phyloP scores from a whole-genome alignment of 257 asterid genomes.

The Capsicum rhomboideum region DNA sequence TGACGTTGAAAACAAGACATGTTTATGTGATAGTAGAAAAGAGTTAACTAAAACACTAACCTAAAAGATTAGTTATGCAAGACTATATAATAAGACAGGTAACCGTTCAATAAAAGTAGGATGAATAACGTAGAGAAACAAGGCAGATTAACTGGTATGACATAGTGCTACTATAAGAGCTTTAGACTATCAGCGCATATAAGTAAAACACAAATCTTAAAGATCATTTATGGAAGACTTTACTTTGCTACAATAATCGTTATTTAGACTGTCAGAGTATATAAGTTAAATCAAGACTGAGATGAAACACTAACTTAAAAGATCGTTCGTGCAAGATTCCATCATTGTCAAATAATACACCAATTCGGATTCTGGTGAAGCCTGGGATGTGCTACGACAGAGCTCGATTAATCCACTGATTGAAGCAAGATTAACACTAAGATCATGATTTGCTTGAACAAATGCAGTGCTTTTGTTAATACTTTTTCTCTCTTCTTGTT shows the following conservation, averaged over 20 bases:
- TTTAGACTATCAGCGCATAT: background rate
- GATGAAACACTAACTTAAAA: slow-evolving; percentile 30
- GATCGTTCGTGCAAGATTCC: slow-evolving; percentile 35
- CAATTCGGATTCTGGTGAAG: slow-evolving; percentile 23
- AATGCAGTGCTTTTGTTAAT: slow-evolving; percentile 60
- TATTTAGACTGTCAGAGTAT: background rate
- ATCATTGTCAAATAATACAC: slow-evolving; percentile 29
- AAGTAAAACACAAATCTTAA: background rate
- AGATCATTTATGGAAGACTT: background rate
- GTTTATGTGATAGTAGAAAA: too few relatives aligned
- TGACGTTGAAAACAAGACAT: too few relatives aligned
- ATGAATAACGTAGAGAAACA: too few relatives aligned
- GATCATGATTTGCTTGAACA: slow-evolving; percentile 68
- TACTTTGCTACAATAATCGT: too few relatives aligned
- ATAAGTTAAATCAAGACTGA: background rate
- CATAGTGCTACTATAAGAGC: too few relatives aligned
- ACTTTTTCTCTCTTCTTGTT: slow-evolving; percentile 56
- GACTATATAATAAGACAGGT: too few relatives aligned
- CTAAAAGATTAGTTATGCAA: too few relatives aligned
- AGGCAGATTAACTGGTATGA: too few relatives aligned
- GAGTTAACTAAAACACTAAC: too few relatives aligned
- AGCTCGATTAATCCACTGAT: slow-evolving; percentile 40
- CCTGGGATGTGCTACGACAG: slow-evolving; percentile 18
- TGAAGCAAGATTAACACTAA: slow-evolving; percentile 60
- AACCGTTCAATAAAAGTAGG: too few relatives aligned